These are phyloP conservation scores for Cochlearia excelsa DNA, from an alignment of 345 rosid genomes.

Conservation along the genomic window DNA sequence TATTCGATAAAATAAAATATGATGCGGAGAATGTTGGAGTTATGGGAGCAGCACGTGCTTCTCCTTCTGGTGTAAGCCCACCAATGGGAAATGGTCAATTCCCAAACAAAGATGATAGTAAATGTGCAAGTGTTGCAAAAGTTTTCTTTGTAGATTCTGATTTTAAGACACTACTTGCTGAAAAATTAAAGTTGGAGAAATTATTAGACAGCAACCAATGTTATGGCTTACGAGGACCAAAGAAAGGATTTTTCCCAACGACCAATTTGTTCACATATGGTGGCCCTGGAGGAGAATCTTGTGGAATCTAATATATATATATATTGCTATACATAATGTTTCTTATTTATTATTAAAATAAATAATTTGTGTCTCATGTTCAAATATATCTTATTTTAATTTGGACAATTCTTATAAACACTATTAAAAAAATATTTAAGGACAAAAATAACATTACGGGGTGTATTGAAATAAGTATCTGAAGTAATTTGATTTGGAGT, in stretches of 20 bases:
- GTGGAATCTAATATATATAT: constrained; percentile 4
- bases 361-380: no score
- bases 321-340: no score
- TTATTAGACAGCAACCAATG: constrained; percentile 6
- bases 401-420: no score
- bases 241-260: background rate
- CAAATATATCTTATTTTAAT: no score
- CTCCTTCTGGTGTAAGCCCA: constrained; percentile 20
- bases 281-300: constrained; percentile 15
- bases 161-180: no score
- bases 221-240: background rate
- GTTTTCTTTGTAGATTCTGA: no score
- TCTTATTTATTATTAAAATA: no score
- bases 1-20: constrained; percentile 10
- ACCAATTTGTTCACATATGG: constrained; percentile 4
- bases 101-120: background rate
- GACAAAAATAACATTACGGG: no score
- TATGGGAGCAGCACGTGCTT: constrained; percentile 7
- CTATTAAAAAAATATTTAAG: no score
- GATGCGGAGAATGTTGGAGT: constrained; percentile 12
- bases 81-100: constrained; percentile 28
- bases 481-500: no score
- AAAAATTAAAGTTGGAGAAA: background rate
- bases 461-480: no score
- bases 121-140: background rate